Conservation (phyloP, 805 yeast species). For the Hanseniaspora taiwanica region DNA sequence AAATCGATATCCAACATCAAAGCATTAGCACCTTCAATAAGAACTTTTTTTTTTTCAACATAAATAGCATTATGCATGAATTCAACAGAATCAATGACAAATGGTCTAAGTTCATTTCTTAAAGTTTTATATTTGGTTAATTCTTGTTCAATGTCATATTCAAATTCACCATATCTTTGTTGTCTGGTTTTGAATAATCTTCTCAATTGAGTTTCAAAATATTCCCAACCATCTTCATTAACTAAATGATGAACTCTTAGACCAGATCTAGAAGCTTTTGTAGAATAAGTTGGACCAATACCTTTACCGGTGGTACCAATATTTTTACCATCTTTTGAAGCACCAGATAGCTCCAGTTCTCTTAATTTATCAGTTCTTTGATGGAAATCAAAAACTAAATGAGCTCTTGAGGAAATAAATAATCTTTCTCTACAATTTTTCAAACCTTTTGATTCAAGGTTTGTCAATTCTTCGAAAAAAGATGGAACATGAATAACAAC, state of each 20-base stretch:
- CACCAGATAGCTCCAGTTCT: slow-evolving; percentile 69
- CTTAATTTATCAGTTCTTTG: slow-evolving; percentile 92
- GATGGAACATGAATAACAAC: slow-evolving; percentile 94
- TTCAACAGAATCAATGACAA: slow-evolving; percentile 84
- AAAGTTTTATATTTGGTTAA: slow-evolving; percentile 61
- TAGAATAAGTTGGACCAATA: slow-evolving; percentile 95
- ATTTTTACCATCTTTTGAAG: slow-evolving; percentile 46
- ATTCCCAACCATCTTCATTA: slow-evolving; percentile 83
- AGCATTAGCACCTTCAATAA: slow-evolving; percentile 97
- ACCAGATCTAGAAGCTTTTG: slow-evolving; percentile 95
- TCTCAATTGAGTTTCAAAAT: slow-evolving; percentile 64
- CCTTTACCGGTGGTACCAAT: slow-evolving; percentile 99
- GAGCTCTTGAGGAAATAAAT: slow-evolving; percentile 87
- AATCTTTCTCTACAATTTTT: slow-evolving; percentile 45
- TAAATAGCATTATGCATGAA: slow-evolving; percentile 69
- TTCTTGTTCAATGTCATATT: slow-evolving; percentile 73
- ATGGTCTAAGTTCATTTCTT: slow-evolving; percentile 68
- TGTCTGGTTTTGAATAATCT: slow-evolving; percentile 70
- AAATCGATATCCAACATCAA: slow-evolving; percentile 94
- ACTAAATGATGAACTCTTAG: slow-evolving; percentile 93
- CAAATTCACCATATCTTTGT: slow-evolving; percentile 88
- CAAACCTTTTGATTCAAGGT: slow-evolving; percentile 72
- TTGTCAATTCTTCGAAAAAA: slow-evolving; percentile 73
- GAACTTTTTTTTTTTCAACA: slow-evolving; percentile 60
- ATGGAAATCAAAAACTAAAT: slow-evolving; percentile 94